Evolutionary conservation across 805 yeast species (phyloP), one percentile per base, ranked within the genome.

Genomic region (Pichia phayaonensis): DNA sequence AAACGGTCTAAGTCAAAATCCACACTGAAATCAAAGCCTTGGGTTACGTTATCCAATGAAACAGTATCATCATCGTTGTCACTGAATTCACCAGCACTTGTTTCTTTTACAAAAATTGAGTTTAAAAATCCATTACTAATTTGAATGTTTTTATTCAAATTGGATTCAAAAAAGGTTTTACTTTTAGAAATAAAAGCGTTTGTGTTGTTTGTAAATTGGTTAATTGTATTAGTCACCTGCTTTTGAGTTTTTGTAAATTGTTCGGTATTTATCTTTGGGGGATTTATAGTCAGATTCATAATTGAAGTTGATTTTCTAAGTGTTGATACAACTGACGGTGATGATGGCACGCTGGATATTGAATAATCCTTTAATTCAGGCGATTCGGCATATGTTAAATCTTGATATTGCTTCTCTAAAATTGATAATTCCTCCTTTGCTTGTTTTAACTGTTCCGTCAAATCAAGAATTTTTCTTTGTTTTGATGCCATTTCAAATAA

Each of bases 381-480:
- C 10, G 38, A 16, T 34, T 34, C 38, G 7, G 22, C 20, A 22
- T 11, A 36, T 20, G 39, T 38, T 41, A 23, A 18, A 27, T 18
- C 24, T 31, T 45, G 62, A 52, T 72, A 71, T 46, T 56, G 54
- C 3, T 43, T 38, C 47, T 74, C 76, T 34, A 75, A 50, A 5
- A 56, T 56, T 16, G 57, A 58, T 22, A 76, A 53, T 29, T 76
- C 78, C 5, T 56, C 57, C 54, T 73, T 72, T 3, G 74, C 61
- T 38, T 61, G 62, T 16, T 66, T 59, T n/a, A 80, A 61, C 54
- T 71, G 69, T n/a, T 69, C 64, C 57, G 74, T 76, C 50, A 77
- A 60, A 45, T 79, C 83, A 18, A 71, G 54, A 10, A 81, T 72
- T 49, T 72, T 72, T 52, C 81, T 70, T 57, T 80, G 83, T 58